Conservation (phyloP, 2,329 filamentous ascomycete genomes). For the Fusarium sp. region DNA sequence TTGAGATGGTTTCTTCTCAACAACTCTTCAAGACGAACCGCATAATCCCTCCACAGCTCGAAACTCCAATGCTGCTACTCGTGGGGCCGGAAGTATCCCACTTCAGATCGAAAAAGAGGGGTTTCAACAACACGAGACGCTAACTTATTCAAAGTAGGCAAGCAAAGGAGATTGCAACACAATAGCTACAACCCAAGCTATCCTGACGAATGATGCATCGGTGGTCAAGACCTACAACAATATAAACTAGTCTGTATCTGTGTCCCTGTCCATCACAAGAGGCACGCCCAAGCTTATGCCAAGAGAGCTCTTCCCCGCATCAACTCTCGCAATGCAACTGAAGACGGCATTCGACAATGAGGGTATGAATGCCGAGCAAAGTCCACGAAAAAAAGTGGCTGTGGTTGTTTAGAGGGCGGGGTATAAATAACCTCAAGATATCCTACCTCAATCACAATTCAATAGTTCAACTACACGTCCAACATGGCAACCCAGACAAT, state of each 20-base stretch:
- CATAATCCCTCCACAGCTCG: not conserved
- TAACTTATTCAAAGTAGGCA: not conserved
- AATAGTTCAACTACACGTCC: not conserved
- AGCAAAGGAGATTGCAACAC: no score
- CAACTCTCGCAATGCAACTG: slow-evolving; percentile 22
- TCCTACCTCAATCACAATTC: not conserved
- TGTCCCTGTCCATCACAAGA: not conserved
- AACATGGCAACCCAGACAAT: slow-evolving; percentile 53
- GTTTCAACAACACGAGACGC: not conserved
- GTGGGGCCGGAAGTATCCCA: not conserved
- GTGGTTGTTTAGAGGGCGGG: slow-evolving; percentile 21
- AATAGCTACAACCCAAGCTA: no score
- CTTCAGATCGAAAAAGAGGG: no score
- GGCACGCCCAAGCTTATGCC: not conserved
- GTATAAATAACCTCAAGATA: slow-evolving; percentile 16
- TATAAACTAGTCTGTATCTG: not conserved
- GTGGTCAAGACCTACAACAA: no score
- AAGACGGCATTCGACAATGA: slow-evolving; percentile 22
- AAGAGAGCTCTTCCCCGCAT: slow-evolving; percentile 20
- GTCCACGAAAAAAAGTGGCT: slow-evolving; percentile 20
- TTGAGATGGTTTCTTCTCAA: no score
- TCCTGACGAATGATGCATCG: no score
- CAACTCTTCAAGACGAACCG: not conserved
- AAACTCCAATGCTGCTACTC: not conserved
- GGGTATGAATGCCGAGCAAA: slow-evolving; percentile 23